A percentile compares a stretch with the other conserved stretches of the same genome.
phyloP scores from a whole-genome alignment of 2,329 filamentous ascomycete species.

The Ceratocystis variospora region DNA sequence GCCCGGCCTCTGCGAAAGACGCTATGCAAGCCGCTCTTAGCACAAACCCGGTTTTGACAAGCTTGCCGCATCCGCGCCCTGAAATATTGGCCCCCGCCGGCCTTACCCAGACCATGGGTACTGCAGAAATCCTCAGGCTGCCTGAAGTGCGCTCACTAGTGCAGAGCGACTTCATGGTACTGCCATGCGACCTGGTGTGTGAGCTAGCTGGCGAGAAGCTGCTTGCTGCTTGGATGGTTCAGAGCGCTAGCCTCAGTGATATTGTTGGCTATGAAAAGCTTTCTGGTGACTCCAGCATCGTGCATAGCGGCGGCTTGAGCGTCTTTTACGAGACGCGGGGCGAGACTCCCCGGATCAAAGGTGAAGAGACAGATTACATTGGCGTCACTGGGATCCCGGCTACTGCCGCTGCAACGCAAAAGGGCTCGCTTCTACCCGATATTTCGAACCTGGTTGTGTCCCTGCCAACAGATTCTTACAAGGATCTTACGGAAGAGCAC shows the following conservation, averaged over 20 bases:
- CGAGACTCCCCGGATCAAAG: conserved; percentile 58
- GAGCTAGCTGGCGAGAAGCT: conserved; percentile 73
- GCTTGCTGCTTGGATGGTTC: conserved; percentile 83
- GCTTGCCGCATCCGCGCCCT: conserved; percentile 57
- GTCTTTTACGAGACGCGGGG: conserved; percentile 83
- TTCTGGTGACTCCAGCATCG: conserved; percentile 27
- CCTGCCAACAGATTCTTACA: conserved; percentile 77
- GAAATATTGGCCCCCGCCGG: conserved; percentile 62
- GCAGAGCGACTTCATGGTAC: conserved; percentile 71
- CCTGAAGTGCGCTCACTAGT: conserved; percentile 69
- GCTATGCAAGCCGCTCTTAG: conserved; percentile 58
- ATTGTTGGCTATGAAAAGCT: conserved; percentile 37
- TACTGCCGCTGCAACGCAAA: conserved; percentile 41
- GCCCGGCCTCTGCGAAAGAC: conserved; percentile 49
- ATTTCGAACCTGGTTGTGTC: conserved; percentile 72
- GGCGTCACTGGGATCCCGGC: conserved; percentile 56
- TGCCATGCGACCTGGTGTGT: conserved; percentile 89
- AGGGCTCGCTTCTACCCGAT: conserved; percentile 50
- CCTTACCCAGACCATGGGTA: conserved; percentile 73
- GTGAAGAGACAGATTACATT: conserved; percentile 86
- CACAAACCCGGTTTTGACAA: conserved; percentile 64
- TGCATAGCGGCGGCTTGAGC: conserved; percentile 60
- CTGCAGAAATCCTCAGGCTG: conserved; percentile 73
- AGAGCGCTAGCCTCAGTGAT: conserved; percentile 55
- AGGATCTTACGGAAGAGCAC: conserved; percentile 65